These are phyloP conservation scores for Citrullus colocynthis DNA, from an alignment of 306 rosid genomes.

Conservation along the genomic window DNA sequence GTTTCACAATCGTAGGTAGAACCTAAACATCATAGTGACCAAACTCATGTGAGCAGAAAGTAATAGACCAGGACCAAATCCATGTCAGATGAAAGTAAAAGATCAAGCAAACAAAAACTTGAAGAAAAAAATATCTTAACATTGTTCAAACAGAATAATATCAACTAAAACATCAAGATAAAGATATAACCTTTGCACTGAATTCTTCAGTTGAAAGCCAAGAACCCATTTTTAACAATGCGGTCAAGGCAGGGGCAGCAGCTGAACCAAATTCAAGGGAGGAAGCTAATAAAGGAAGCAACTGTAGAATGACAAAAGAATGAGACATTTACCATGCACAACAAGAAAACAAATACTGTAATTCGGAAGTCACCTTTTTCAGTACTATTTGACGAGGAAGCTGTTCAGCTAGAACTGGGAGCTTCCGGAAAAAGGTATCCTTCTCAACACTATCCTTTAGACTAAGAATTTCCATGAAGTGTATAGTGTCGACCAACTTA, in stretches of 20 bases:
- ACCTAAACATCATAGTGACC: slow-evolving; percentile 35
- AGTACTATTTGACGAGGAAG: slow-evolving; percentile 91
- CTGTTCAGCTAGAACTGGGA: slow-evolving; percentile 94
- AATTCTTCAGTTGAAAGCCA: slow-evolving; percentile 88
- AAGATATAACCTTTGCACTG: slow-evolving; percentile 46
- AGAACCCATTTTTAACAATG: slow-evolving; percentile 92
- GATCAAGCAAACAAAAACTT: not conserved
- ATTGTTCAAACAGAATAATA: not conserved
- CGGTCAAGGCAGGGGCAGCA: slow-evolving; percentile 94
- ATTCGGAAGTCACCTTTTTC: slow-evolving; percentile 47
- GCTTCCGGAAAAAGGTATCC: slow-evolving; percentile 98
- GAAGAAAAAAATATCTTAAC: not conserved
- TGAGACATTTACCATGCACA: slow-evolving; percentile 4
- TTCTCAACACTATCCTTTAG: slow-evolving; percentile 95
- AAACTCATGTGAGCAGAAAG: slow-evolving; percentile 7
- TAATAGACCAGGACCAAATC: slow-evolving; percentile 8
- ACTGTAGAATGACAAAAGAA: slow-evolving; percentile 45
- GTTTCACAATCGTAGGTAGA: slow-evolving; percentile 76
- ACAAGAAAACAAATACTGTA: slow-evolving; percentile 1
- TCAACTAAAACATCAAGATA: not conserved
- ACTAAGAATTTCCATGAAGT: slow-evolving; percentile 96
- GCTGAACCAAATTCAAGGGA: slow-evolving; percentile 99
- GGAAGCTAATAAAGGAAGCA: slow-evolving; percentile 96
- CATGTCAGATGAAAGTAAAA: not conserved
- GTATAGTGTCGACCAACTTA: slow-evolving; percentile 93